Conservation (phyloP, 495 filamentous ascomycete genomes). For the Aspergillus ostianus region DNA sequence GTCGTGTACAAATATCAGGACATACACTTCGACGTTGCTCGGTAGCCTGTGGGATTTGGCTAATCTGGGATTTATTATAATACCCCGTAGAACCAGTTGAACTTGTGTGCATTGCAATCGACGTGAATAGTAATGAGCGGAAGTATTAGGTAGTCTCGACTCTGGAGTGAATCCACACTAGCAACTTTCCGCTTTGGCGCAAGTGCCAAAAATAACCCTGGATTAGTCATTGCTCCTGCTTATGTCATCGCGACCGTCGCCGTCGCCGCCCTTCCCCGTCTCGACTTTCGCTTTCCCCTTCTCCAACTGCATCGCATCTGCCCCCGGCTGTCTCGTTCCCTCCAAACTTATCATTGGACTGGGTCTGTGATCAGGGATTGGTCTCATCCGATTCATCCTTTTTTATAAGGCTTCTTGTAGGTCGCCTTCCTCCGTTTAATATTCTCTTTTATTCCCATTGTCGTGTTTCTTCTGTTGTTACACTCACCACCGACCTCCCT, state of each 20-base stretch:
- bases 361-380: conserved; percentile 12
- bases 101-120: no score
- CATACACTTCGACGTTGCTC: conserved; percentile 7
- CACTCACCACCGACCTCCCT: neutral
- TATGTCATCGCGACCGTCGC: neutral
- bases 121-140: no score
- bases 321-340: conserved; percentile 17
- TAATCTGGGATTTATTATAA: neutral
- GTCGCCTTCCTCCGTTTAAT: conserved; percentile 34
- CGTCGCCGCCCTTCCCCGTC: conserved; percentile 10
- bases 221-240: conserved; percentile 6
- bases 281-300: conserved; percentile 17
- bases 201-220: neutral
- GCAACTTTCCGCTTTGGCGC: no score
- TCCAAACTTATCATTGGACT: conserved; percentile 17
- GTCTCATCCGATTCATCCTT: conserved; percentile 19
- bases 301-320: conserved; percentile 3
- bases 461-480: conserved; percentile 11
- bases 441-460: conserved; percentile 24
- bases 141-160: no score
- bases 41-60: neutral
- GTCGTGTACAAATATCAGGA: conserved; percentile 25
- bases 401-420: conserved; percentile 47
- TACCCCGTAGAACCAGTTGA: no score
- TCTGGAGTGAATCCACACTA: neutral